Evolutionary conservation across 2,329 filamentous ascomycete genomes (phyloP), one percentile per base, ranked within the genome.

Genomic region (Trichoderma pleuroti): DNA sequence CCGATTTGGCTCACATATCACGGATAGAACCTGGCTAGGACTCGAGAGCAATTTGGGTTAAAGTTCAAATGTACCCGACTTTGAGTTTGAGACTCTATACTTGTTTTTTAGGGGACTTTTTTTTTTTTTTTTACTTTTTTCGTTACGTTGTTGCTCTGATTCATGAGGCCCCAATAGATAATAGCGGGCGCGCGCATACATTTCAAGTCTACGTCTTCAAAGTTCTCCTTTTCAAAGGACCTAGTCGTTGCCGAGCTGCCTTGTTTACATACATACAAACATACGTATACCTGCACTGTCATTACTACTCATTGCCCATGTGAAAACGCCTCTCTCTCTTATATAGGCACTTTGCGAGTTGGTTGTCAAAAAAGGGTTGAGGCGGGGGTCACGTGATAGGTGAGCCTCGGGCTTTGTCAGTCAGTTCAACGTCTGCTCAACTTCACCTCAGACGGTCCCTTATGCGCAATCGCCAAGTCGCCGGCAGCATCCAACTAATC

Each of bases 371-470:
- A 52, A 24, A 52, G 46, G 46, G 46, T 56, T 57, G 21, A 68
- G 14, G n/a, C 18, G 28, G n/a, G n/a, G 21, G 30, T 68, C 66
- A 68, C 66, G 66, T 68, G 66, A 68, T 10, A n/a, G 2, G 18
- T 28, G n/a, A 49, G 54, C 66, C 56, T 52, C 66, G 54, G 42
- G 56, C 66, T 60, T 68, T 46, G 36, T 60, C 56, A 68, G 66
- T 60, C 16, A 68, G 34, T 46, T 60, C 66, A 68, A 68, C 56
- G 56, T 68, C 64, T 16, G 56, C 10, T 68, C 56, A 46, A 30
- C 65, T 52, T 68, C 62, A 65, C 30, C 66, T 61, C 56, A 49
- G 30, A 68, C 36, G 28, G 39, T 68, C 56, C 54, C 46, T 61
- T 52, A 52, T 52, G 66, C 39, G 56, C 66, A 66, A 57, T 54